Conservation (phyloP, 169 alveolate species). For the Ichthyophthirius multifiliis region DNA sequence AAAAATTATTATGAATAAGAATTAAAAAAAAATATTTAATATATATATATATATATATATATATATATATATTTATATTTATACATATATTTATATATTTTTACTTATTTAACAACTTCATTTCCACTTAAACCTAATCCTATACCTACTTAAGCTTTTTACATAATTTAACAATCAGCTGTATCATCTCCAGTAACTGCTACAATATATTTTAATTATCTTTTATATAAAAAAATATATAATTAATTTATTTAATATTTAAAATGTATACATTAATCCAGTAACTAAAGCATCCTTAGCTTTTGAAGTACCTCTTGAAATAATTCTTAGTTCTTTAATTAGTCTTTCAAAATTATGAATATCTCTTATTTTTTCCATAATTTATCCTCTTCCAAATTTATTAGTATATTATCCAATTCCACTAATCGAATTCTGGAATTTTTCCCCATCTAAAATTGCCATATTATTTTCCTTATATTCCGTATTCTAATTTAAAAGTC, state of each 20-base stretch:
- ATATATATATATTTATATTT: too few relatives aligned
- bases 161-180: slow-evolving; percentile 72
- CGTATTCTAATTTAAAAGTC: slow-evolving; percentile 4
- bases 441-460: slow-evolving; percentile 68
- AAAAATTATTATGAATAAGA: not conserved
- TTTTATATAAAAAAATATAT: not conserved
- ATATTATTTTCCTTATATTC: slow-evolving; percentile 21
- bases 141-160: slow-evolving; percentile 88
- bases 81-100: too few relatives aligned
- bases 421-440: slow-evolving; percentile 69
- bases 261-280: slow-evolving; percentile 37
- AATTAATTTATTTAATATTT: not conserved
- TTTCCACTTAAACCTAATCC: slow-evolving; percentile 95
- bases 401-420: slow-evolving; percentile 37
- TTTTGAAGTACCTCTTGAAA: slow-evolving; percentile 84
- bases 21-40: not conserved
- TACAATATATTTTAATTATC: slow-evolving; percentile 55
- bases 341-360: slow-evolving; percentile 35
- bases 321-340: slow-evolving; percentile 60
- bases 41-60: too few relatives aligned
- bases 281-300: slow-evolving; percentile 79
- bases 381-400: not conserved
- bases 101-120: slow-evolving; percentile 41
- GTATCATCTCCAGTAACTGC: slow-evolving; percentile 81
- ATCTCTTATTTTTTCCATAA: not conserved